Percentiles rank a stretch among this genome's conserved stretches.
Evolutionary conservation across 139 green algal species (phyloP).

Genomic region (Microglena sp.): DNA sequence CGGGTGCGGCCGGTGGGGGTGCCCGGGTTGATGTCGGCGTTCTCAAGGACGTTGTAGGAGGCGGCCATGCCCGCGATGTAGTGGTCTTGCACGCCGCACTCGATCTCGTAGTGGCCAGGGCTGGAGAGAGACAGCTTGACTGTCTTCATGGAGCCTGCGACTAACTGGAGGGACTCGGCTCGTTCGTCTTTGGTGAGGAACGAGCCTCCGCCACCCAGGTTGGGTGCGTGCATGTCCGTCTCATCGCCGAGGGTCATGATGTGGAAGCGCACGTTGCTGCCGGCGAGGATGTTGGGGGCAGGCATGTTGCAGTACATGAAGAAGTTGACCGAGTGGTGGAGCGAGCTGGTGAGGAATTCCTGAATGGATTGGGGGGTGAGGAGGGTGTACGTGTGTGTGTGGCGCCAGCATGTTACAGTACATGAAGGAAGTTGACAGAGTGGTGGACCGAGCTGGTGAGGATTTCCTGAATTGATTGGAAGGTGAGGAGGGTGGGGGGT

Average conservation of each 20-base stretch:
- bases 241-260: conserved; percentile 44
- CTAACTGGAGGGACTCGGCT: too few species aligned
- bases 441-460: background rate
- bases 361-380: conserved; percentile 6
- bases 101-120: too few species aligned
- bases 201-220: conserved; percentile 24
- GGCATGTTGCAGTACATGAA: conserved; percentile 55
- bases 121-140: too few species aligned
- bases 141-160: too few species aligned
- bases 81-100: too few species aligned
- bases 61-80: too few species aligned
- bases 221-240: conserved; percentile 65
- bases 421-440: background rate
- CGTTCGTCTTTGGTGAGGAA: too few species aligned
- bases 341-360: conserved; percentile 34
- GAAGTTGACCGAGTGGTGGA: conserved; percentile 49
- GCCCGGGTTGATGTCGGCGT: too few species aligned
- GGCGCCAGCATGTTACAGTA: background rate
- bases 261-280: conserved; percentile 10
- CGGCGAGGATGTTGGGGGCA: conserved; percentile 3
- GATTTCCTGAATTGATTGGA: too few species aligned
- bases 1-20: too few species aligned
- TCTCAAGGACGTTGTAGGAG: too few species aligned
- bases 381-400: background rate
- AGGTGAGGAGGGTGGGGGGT: too few species aligned